Evolutionary conservation across 768 basidiomycete genomes (phyloP).

Genomic region (Guyanaporus albipodus): DNA sequence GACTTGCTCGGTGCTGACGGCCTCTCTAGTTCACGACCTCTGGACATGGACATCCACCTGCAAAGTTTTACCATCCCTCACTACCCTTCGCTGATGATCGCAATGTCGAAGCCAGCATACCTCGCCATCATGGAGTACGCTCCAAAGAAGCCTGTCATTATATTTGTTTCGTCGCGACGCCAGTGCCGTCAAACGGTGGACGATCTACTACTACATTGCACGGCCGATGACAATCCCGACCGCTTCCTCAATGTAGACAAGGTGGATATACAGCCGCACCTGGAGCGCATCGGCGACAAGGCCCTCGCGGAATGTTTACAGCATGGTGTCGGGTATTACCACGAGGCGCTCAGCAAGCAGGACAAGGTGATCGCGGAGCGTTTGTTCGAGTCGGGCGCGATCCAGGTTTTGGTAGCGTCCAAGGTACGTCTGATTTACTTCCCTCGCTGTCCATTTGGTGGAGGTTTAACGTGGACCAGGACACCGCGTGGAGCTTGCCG

Average conservation of each 20-base stretch:
- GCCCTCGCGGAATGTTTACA: conserved; percentile 75
- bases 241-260: conserved; percentile 88
- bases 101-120: conserved; percentile 98
- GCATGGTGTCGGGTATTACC: conserved; percentile 92
- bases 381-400: conserved; percentile 89
- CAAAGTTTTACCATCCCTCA: conserved; percentile 97
- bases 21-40: conserved; percentile 73
- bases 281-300: conserved; percentile 78
- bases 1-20: conserved; percentile 8
- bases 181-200: conserved; percentile 94
- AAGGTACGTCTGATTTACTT: conserved; percentile 50
- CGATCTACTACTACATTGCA: conserved; percentile 84
- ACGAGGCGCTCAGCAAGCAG: conserved; percentile 87
- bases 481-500: conserved; percentile 94
- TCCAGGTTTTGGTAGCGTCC: conserved; percentile 91
- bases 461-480: conserved; percentile 41
- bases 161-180: conserved; percentile 89
- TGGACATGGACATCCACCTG: conserved; percentile 96
- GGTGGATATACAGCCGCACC: conserved; percentile 78
- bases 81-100: conserved; percentile 97
- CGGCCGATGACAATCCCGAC: conserved; percentile 79
- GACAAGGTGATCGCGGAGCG: conserved; percentile 94
- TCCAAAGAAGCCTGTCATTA: conserved; percentile 77
- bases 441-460: neutral
- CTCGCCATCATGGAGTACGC: conserved; percentile 89